phyloP scores from a whole-genome alignment of 73 alveolate genomes.

The Paramecium octaurelia region DNA sequence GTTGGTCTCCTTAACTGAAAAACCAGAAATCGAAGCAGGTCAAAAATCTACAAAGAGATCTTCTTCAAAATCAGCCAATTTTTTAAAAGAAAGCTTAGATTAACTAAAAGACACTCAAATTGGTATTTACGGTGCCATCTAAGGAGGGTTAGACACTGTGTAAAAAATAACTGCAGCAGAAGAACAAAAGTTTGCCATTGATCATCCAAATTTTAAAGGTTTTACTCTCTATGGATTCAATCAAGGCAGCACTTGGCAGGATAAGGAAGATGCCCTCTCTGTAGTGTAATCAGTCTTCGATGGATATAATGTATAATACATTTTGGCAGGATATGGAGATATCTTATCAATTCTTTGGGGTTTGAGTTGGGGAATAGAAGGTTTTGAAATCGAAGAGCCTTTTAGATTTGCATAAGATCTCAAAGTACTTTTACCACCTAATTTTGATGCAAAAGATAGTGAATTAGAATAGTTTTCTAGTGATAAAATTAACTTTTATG shows the following conservation, averaged over 20 bases:
- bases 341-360: constrained; percentile 43
- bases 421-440: background rate
- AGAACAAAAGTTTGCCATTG: background rate
- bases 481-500: background rate
- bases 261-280: background rate
- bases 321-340: constrained; percentile 40
- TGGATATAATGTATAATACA: background rate
- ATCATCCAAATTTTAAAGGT: constrained; percentile 10
- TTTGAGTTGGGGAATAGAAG: constrained; percentile 15
- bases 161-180: background rate
- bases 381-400: constrained; percentile 39
- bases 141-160: background rate
- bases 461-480: background rate
- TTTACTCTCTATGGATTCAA: constrained; percentile 7
- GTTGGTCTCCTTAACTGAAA: background rate
- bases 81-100: background rate
- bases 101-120: background rate
- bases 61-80: background rate
- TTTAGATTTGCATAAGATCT: background rate
- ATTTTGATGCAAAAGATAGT: background rate
- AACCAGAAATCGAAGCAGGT: background rate
- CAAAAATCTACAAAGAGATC: background rate
- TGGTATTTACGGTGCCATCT: background rate
- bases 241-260: background rate
- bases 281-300: background rate